phyloP scores from a whole-genome alignment of 2,329 filamentous ascomycete species.

The Colletotrichum liriopes region DNA sequence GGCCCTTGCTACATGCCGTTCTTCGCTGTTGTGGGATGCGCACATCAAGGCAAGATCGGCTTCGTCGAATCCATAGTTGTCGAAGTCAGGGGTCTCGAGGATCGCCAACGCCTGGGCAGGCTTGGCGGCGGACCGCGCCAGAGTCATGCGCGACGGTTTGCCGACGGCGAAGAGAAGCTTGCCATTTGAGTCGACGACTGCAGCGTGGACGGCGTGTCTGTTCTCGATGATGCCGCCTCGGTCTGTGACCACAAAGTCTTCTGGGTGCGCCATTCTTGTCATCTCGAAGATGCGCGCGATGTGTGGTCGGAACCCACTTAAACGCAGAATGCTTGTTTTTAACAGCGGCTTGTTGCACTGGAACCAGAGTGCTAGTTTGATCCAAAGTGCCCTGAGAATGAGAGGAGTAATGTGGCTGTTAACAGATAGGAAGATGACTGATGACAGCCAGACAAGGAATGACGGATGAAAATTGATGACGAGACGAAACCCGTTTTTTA shows the following conservation, averaged over 20 bases:
- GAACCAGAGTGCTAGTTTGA: neutral
- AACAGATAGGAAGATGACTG: neutral
- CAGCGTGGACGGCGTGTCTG: conserved; percentile 59
- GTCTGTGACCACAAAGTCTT: conserved; percentile 55
- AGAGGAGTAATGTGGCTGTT: neutral
- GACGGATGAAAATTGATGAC: neutral
- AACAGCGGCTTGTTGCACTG: neutral
- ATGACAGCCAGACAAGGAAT: neutral
- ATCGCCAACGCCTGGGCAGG: conserved; percentile 62
- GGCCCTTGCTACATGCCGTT: conserved; percentile 56
- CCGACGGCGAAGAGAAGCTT: conserved; percentile 58
- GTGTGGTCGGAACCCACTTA: neutral
- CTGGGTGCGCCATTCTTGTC: conserved; percentile 7
- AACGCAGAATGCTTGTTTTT: too few relatives aligned
- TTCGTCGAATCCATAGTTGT: conserved; percentile 55
- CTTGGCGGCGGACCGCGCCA: conserved; percentile 63
- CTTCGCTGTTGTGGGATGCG: conserved; percentile 63
- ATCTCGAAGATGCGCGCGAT: neutral
- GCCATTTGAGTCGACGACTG: conserved; percentile 56
- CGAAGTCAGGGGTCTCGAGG: conserved; percentile 57
- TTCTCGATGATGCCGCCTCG: conserved; percentile 61
- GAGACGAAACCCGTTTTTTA: neutral
- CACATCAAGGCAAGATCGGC: conserved; percentile 63
- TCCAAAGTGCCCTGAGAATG: neutral
- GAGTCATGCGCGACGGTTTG: conserved; percentile 58